Conservation (phyloP, 139 green algal species). For the Desmodesmus armatus region DNA sequence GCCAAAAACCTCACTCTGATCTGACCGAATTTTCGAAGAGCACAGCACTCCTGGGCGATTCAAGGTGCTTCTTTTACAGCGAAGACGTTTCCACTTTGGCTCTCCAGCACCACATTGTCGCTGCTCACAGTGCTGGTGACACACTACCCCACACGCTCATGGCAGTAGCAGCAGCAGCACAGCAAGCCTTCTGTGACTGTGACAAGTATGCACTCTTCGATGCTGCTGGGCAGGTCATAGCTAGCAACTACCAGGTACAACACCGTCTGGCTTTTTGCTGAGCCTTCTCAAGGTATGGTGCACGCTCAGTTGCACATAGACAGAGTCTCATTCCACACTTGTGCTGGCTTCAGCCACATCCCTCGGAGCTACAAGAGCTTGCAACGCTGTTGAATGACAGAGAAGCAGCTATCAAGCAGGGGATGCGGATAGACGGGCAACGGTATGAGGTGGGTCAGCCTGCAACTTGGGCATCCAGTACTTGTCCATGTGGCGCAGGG, state of each 20-base stretch:
- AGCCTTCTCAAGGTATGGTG: not conserved
- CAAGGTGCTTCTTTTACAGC: too few species aligned
- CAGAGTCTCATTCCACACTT: not conserved
- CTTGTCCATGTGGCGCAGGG: too few species aligned
- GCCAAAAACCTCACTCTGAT: too few species aligned
- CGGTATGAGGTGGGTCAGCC: conserved; percentile 55
- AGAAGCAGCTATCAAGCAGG: conserved; percentile 56
- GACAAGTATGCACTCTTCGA: conserved; percentile 20
- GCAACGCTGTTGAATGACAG: conserved; percentile 50
- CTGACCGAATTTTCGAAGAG: too few species aligned
- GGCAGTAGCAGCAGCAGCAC: not conserved
- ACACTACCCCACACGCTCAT: too few species aligned
- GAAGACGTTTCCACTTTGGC: too few species aligned
- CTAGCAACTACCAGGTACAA: conserved; percentile 39
- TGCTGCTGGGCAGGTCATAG: not conserved
- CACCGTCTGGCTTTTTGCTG: not conserved
- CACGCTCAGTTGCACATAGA: not conserved
- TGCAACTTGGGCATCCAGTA: too few species aligned
- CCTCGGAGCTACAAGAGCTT: conserved; percentile 52
- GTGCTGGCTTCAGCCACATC: conserved; percentile 25
- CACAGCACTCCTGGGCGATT: too few species aligned
- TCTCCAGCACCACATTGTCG: too few species aligned
- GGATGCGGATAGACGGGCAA: conserved; percentile 50
- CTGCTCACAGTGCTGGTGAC: too few species aligned
- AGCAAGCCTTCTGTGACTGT: conserved; percentile 14